A percentile compares a stretch with the other conserved stretches of the same genome.
Conservation (phyloP, 371 early-diverging fungal genomes). For the Actinomucor elegans region DNA sequence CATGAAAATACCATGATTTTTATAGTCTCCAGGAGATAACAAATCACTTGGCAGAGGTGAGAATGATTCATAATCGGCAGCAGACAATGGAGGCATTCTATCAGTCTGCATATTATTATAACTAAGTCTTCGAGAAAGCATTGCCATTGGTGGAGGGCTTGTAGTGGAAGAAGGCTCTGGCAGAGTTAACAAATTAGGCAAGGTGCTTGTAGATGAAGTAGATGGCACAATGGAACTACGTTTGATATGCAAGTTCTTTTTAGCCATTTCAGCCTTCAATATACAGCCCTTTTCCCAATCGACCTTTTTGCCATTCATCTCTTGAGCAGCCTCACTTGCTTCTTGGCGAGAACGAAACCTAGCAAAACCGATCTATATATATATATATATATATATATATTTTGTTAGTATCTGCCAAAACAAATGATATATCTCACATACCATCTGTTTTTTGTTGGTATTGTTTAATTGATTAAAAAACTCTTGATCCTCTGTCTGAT, state of each 20-base stretch:
- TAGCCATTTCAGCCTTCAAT: conserved; percentile 52
- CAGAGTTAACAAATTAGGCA: neutral
- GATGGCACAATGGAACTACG: conserved; percentile 11
- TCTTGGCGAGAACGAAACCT: conserved; percentile 41
- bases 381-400: too few relatives aligned
- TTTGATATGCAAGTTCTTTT: conserved; percentile 50
- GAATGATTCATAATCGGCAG: conserved; percentile 25
- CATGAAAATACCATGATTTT: conserved; percentile 36
- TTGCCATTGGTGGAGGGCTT: too few relatives aligned
- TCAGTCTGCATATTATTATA: conserved; percentile 31
- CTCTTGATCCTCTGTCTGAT: conserved; percentile 43
- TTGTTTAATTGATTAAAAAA: neutral
- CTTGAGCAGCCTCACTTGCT: conserved; percentile 36
- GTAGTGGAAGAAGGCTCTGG: conserved; percentile 7
- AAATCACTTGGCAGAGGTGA: conserved; percentile 66
- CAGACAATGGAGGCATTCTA: conserved; percentile 5
- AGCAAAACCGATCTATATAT: conserved; percentile 52
- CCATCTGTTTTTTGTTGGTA: conserved; percentile 79
- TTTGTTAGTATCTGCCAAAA: neutral
- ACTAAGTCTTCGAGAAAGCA: conserved; percentile 11
- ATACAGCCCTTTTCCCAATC: conserved; percentile 38
- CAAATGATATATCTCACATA: too few relatives aligned
- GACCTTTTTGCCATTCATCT: conserved; percentile 37
- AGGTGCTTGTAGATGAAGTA: neutral
- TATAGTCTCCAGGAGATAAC: conserved; percentile 59